Evolutionary conservation across 345 rosid genomes (phyloP).

Genomic region (Reutealis trisperma): DNA sequence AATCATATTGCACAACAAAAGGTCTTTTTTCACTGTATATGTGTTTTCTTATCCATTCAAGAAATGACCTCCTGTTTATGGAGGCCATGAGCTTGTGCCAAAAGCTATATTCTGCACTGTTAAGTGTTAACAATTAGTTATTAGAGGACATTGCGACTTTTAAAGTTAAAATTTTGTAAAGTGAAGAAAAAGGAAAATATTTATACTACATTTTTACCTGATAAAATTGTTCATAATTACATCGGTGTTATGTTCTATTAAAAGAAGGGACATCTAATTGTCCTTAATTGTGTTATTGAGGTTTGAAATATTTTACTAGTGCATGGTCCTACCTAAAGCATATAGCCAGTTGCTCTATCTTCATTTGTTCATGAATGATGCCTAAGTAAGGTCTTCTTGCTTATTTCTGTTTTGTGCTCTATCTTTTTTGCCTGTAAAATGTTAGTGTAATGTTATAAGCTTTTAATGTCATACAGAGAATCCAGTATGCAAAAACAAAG

Average conservation of each 20-base stretch:
- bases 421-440: background rate
- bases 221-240: background rate
- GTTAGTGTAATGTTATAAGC: background rate
- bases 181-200: background rate
- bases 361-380: background rate
- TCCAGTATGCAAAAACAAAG: slow-evolving; percentile 87
- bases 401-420: background rate
- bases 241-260: no score
- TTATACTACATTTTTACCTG: background rate
- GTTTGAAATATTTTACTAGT: background rate
- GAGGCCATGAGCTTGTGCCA: background rate
- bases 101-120: no score
- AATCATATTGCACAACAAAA: background rate
- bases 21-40: no score
- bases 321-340: background rate
- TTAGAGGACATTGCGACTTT: background rate
- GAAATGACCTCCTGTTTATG: background rate
- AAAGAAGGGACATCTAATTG: background rate
- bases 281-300: background rate
- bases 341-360: background rate
- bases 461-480: slow-evolving; percentile 48
- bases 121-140: background rate
- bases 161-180: background rate
- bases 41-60: no score
- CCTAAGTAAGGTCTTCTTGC: background rate